Conservation (phyloP, 306 rosid genomes). For the Begonia masoniana region DNA sequence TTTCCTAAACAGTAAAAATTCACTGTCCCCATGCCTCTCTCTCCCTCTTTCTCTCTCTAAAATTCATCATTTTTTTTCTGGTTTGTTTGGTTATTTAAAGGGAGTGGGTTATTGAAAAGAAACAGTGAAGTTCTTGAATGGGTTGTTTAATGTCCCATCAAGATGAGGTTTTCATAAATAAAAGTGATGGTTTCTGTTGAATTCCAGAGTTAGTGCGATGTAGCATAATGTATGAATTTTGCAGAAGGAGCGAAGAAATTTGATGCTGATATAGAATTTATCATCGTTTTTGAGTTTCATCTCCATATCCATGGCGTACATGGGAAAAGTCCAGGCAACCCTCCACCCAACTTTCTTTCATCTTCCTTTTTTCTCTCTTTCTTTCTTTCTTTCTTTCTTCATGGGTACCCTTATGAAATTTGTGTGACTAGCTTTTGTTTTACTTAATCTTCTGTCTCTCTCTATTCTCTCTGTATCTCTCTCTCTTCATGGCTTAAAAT, state of each 20-base stretch:
- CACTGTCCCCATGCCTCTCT: no score
- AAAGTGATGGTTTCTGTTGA: background rate
- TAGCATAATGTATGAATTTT: background rate
- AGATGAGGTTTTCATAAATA: background rate
- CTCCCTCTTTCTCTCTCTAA: no score
- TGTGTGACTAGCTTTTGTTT: background rate
- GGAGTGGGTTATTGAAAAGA: no score
- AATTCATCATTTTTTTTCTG: no score
- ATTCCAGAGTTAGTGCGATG: background rate
- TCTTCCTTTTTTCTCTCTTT: background rate
- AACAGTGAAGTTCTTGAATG: no score
- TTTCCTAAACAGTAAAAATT: no score
- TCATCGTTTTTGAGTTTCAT: background rate
- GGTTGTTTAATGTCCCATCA: no score
- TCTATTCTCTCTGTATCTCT: background rate
- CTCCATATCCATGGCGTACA: background rate
- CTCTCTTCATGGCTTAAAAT: background rate
- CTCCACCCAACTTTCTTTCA: background rate
- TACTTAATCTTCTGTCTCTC: background rate
- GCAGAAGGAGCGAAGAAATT: background rate
- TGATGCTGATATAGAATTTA: background rate
- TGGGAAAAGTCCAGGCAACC: conserved; percentile 1
- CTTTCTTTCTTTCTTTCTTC: background rate
- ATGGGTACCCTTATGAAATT: background rate
- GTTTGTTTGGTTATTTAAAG: no score